phyloP scores from a whole-genome alignment of 202 grass and related monocot species.

The Saccharum hybrid region DNA sequence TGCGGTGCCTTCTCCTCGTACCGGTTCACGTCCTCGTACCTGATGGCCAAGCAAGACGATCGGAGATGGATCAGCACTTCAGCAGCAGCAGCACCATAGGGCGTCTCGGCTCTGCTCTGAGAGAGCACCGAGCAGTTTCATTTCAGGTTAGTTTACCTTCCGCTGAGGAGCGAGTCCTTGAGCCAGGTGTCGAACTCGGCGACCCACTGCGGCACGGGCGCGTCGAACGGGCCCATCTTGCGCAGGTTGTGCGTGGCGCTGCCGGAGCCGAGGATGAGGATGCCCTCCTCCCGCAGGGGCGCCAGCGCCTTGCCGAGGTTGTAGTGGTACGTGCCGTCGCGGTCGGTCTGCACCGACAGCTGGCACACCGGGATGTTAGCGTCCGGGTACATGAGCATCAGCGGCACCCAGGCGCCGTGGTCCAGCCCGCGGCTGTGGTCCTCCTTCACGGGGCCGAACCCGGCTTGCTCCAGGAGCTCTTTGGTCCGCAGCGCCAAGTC shows the following conservation, averaged over 20 bases:
- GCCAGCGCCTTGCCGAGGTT: slow-evolving; percentile 77
- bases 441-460: slow-evolving; percentile 72
- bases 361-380: slow-evolving; percentile 80
- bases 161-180: slow-evolving; percentile 65
- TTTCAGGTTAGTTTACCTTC: slow-evolving; percentile 19
- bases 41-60: neutral
- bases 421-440: slow-evolving; percentile 76
- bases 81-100: no score
- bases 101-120: no score
- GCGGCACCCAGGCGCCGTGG: slow-evolving; percentile 86
- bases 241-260: slow-evolving; percentile 79
- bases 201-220: slow-evolving; percentile 56
- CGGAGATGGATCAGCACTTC: no score
- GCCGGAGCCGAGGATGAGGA: slow-evolving; percentile 84
- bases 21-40: slow-evolving; percentile 70
- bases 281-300: slow-evolving; percentile 62
- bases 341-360: slow-evolving; percentile 67
- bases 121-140: no score
- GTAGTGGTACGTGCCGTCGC: slow-evolving; percentile 75
- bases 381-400: slow-evolving; percentile 91
- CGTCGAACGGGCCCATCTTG: slow-evolving; percentile 29
- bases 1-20: slow-evolving; percentile 61
- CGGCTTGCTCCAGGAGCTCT: slow-evolving; percentile 62
- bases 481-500: slow-evolving; percentile 71
- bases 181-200: slow-evolving; percentile 82